These are phyloP conservation scores for Dactylellina sp. DNA, from an alignment of 2,329 filamentous ascomycete species.

Conservation along the genomic window DNA sequence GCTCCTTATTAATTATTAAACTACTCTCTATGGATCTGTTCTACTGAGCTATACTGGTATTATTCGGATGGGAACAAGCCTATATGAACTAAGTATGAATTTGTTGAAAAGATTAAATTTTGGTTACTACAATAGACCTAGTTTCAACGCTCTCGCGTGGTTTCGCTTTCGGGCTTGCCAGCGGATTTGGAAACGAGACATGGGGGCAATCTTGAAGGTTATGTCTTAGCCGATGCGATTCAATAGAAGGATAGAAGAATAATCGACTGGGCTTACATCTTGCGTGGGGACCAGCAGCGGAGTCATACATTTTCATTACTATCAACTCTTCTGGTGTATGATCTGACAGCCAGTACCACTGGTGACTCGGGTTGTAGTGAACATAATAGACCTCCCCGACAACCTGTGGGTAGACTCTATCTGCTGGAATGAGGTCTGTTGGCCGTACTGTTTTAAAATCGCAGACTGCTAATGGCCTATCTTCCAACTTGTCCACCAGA, in stretches of 20 bases:
- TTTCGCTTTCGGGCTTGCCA: background rate
- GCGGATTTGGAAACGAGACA: slow-evolving; percentile 1
- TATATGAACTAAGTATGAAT: no score
- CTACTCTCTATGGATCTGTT: no score
- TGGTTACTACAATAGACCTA: background rate
- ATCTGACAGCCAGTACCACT: slow-evolving; percentile 1
- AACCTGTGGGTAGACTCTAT: slow-evolving; percentile 2
- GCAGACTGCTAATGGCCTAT: background rate
- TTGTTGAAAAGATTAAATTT: no score
- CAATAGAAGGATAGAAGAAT: no score
- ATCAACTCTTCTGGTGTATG: background rate
- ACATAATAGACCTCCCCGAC: background rate
- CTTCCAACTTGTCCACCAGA: background rate
- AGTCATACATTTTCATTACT: background rate
- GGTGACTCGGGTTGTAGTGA: background rate
- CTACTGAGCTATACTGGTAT: no score
- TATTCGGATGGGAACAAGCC: no score
- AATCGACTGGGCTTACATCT: background rate
- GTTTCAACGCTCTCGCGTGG: slow-evolving; percentile 2
- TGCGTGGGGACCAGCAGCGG: background rate
- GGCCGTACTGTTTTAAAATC: background rate
- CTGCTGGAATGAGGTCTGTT: background rate
- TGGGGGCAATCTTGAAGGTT: background rate
- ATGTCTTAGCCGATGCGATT: no score
- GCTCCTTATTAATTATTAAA: no score